Conservation (phyloP, 2,329 filamentous ascomycete species). For the Trichophyton mentagrophytes region DNA sequence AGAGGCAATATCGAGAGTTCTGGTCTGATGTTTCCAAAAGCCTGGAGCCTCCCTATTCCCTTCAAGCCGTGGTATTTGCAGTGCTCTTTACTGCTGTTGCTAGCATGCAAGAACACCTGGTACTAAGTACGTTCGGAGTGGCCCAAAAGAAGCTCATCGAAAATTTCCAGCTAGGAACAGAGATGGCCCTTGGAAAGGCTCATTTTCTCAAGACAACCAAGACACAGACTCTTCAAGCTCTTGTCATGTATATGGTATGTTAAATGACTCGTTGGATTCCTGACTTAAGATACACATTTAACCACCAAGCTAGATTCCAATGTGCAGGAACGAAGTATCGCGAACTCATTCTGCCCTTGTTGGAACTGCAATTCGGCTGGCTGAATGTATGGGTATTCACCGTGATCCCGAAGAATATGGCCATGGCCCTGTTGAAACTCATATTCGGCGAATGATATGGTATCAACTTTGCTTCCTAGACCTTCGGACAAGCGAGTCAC, state of each 20-base stretch:
- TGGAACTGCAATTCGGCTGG: constrained; percentile 58
- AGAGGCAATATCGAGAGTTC: constrained; percentile 51
- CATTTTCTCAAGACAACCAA: constrained; percentile 60
- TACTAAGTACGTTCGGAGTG: constrained; percentile 43
- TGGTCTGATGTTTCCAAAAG: constrained; percentile 50
- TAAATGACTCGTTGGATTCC: not conserved
- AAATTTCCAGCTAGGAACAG: constrained; percentile 52
- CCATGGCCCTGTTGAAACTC: constrained; percentile 54
- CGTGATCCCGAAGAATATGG: constrained; percentile 56
- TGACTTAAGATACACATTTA: constrained; percentile 11
- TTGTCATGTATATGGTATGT: constrained; percentile 61
- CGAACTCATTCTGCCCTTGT: constrained; percentile 60
- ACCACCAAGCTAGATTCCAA: constrained; percentile 45
- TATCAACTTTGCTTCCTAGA: constrained; percentile 68
- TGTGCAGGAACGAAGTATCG: constrained; percentile 60
- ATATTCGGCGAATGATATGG: constrained; percentile 61
- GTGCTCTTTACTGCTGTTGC: constrained; percentile 57
- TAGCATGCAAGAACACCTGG: constrained; percentile 47
- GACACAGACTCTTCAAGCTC: constrained; percentile 62
- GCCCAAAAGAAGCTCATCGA: constrained; percentile 47
- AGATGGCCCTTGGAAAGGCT: constrained; percentile 54
- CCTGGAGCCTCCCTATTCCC: constrained; percentile 49
- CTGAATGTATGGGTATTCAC: constrained; percentile 66
- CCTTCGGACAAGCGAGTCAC: constrained; percentile 59
- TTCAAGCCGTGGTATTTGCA: constrained; percentile 57